Base-by-base conservation (phyloP, 805 yeast species). In the Saturnispora hagleri region DNA sequence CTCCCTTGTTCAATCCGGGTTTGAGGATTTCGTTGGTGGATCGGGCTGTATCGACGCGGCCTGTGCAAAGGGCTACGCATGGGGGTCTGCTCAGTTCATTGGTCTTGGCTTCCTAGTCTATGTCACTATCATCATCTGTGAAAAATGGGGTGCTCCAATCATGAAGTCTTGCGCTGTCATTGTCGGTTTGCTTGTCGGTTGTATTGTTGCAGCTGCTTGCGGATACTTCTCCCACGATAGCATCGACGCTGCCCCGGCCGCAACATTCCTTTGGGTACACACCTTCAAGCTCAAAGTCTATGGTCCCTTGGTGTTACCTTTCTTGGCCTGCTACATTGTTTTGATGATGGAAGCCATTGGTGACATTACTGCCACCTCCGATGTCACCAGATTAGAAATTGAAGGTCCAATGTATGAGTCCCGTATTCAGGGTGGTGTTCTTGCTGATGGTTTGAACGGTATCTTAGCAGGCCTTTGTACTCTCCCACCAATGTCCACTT, bases 101-200 rank as follows among this genome's bases (percentile, higher is more conserved):
- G 97, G 97, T 46, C 74, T 89, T 33, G 97, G 97, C 4, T 89
- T 89, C 74, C 69, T 84, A 35, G 96, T 89, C 10, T 86, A 79
- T 62, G 75, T 80, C 26, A 72, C 87, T 6, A 88, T 90, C 62
- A 75, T 89, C 52, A 51, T 88, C 34, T 77, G 85, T 61, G 97
- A 89, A 67, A 80, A 81, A 64, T 89, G 85, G 76, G 97, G 97
- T 27, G 81, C 97, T 18, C 97, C 97, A 51, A 85, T 89, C 62
- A 86, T 89, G 93, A 88, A 86, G 64, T 86, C 95, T 2, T 89
- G 96, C 76, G 93, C 97, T 1, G 96, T 89, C 48, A 86, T 89
- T 59, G 70, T 83, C 40, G 97, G 97, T 36, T 72, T 89, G 53
- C 69, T 90, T 27, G 81, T 88, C 36, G 97, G 97, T 33, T 89